Percentiles rank a stretch among this genome's conserved stretches.
phyloP scores from a whole-genome alignment of 139 green algal genomes.

The Diplosphaera chodatii region DNA sequence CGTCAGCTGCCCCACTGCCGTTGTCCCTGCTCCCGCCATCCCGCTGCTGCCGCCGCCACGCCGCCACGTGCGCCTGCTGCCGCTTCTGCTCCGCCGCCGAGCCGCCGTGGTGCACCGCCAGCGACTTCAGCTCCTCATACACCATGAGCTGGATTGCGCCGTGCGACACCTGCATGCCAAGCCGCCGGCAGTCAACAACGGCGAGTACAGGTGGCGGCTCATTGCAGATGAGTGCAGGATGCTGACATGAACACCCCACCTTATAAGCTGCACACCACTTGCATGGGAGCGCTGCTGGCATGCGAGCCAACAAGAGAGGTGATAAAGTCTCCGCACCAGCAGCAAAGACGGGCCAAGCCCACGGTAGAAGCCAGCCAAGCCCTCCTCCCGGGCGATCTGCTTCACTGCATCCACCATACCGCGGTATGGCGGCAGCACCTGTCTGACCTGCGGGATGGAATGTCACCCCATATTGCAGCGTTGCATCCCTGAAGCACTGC shows the following conservation, averaged over 20 bases:
- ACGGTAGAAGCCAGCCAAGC: slow-evolving; percentile 79
- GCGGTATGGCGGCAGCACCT: slow-evolving; percentile 35
- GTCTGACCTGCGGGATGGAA: background rate
- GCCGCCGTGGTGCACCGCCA: slow-evolving; percentile 13
- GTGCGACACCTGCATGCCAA: slow-evolving; percentile 66
- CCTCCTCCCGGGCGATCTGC: slow-evolving; percentile 68
- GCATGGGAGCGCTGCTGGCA: too few relatives aligned
- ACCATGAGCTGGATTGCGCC: slow-evolving; percentile 92
- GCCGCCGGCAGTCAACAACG: too few relatives aligned
- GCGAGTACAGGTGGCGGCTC: too few relatives aligned
- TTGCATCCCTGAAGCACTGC: too few relatives aligned
- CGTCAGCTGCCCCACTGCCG: background rate
- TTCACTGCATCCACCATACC: slow-evolving; percentile 66
- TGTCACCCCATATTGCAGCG: too few relatives aligned
- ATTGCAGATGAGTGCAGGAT: background rate
- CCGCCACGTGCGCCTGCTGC: background rate
- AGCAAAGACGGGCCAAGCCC: slow-evolving; percentile 81
- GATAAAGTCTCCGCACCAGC: slow-evolving; percentile 56
- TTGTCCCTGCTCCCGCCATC: slow-evolving; percentile 1
- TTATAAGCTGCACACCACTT: too few relatives aligned
- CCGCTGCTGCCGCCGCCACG: background rate
- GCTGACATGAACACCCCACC: too few relatives aligned
- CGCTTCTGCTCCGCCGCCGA: slow-evolving; percentile 7
- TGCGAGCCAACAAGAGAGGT: too few relatives aligned
- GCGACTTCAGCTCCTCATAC: slow-evolving; percentile 89